A percentile compares a stretch with the other conserved stretches of the same genome.
Evolutionary conservation across 495 filamentous ascomycete species (phyloP).

Genomic region (Hypomontagnella monticulosa): DNA sequence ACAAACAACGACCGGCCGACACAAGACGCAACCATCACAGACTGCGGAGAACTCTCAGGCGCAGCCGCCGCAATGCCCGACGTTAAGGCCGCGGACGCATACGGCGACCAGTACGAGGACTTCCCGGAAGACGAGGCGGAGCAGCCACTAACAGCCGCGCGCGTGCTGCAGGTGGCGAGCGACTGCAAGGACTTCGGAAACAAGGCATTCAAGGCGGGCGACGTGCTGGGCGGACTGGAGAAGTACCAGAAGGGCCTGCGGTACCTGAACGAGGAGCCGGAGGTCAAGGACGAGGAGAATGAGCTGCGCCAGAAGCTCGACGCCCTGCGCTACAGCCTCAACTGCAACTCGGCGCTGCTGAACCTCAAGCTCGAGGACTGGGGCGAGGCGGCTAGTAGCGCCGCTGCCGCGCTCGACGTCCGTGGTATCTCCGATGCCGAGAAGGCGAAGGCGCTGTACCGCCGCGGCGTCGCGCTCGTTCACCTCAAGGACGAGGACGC

Average conservation of each 20-base stretch:
- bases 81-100: slow-evolving; percentile 74
- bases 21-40: slow-evolving; percentile 74
- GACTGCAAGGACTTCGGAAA: slow-evolving; percentile 94
- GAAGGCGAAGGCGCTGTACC: slow-evolving; percentile 86
- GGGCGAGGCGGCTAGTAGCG: slow-evolving; percentile 72
- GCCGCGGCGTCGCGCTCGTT: slow-evolving; percentile 76
- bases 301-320: slow-evolving; percentile 74
- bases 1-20: slow-evolving; percentile 84
- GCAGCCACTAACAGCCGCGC: slow-evolving; percentile 63
- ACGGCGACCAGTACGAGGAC: slow-evolving; percentile 94
- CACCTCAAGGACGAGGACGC: slow-evolving; percentile 86
- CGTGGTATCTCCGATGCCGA: slow-evolving; percentile 74
- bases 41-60: slow-evolving; percentile 86
- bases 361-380: slow-evolving; percentile 80
- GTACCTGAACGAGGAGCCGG: slow-evolving; percentile 90
- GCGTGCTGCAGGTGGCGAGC: slow-evolving; percentile 80
- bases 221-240: slow-evolving; percentile 76
- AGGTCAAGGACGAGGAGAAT: slow-evolving; percentile 71
- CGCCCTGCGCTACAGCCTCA: slow-evolving; percentile 76
- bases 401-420: slow-evolving; percentile 77
- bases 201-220: slow-evolving; percentile 83
- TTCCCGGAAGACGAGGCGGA: slow-evolving; percentile 82
- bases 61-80: slow-evolving; percentile 69
- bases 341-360: slow-evolving; percentile 81
- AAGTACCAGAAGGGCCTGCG: slow-evolving; percentile 99